These are phyloP conservation scores for Herpomyces periplanetae DNA, from an alignment of 2,329 filamentous ascomycete genomes.

Conservation along the genomic window DNA sequence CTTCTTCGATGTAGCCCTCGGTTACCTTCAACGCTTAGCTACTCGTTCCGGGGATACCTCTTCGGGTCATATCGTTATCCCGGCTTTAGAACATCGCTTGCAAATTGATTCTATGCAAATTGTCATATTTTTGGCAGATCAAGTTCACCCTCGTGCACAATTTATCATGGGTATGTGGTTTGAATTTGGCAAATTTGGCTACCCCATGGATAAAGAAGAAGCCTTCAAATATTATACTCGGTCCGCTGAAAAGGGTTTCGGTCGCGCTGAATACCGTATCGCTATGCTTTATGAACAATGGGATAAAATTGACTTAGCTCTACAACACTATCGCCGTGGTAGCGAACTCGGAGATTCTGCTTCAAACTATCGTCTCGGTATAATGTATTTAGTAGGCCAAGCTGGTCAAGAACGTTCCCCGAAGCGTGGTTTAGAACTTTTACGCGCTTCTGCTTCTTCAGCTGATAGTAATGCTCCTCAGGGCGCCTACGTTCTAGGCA, in stretches of 20 bases:
- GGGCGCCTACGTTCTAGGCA: constrained; percentile 72
- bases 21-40: constrained; percentile 30
- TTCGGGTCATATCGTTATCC: constrained; percentile 28
- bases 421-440: constrained; percentile 33
- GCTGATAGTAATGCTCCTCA: constrained; percentile 90
- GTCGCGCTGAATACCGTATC: constrained; percentile 70
- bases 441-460: constrained; percentile 39
- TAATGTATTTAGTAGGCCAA: constrained; percentile 88
- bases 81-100: constrained; percentile 54
- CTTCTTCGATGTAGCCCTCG: constrained; percentile 47
- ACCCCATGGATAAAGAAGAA: constrained; percentile 65
- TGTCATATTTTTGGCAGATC: constrained; percentile 50
- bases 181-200: constrained; percentile 84
- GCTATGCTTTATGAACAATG: constrained; percentile 93
- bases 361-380: constrained; percentile 48
- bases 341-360: constrained; percentile 50
- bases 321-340: constrained; percentile 57
- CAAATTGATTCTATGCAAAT: constrained; percentile 66
- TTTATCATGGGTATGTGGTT: constrained; percentile 90
- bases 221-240: constrained; percentile 53
- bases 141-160: constrained; percentile 64
- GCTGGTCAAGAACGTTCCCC: constrained; percentile 60
- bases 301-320: constrained; percentile 59
- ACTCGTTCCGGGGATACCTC: no score
- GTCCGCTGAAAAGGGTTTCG: constrained; percentile 52